Base-by-base conservation (phyloP, 352 stramenopile species). In the Globisporangium carolinianum region DNA sequence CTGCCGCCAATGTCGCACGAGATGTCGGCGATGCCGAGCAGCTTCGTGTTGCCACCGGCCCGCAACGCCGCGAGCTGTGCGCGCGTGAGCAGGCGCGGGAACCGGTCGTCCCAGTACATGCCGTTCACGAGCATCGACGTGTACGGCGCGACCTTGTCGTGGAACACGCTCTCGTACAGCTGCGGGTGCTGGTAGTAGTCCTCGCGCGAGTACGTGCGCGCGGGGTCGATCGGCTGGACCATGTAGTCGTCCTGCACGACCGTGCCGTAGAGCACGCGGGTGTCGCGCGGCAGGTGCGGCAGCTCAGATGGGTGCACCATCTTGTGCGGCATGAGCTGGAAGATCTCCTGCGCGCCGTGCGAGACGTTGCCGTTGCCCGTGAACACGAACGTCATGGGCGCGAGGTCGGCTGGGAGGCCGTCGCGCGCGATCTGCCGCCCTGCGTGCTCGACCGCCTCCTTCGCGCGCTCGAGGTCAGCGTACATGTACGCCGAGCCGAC, bases 81-180 rank as follows among this genome's bases (percentile, higher is more conserved):
- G 47, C 94, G 91, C 8, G 91, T 97, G 47, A 98, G 69, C 24
- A 98, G 60, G n/a, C 94, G 75, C 35, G 96, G 95, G 69, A 94
- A 95, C 5, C 91, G 82, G 53, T 97, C 78, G 57, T 98, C 95
- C 96, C 96, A 98, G 73, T 98, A 98, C 69, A 97, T 97, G 65
- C 91, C 92, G 75, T 98, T 98, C 50, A 98, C 78, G 24, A 98
- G 67, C 63, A 98, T 94, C 41, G 91, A 97, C 54, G 83, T 76
- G 63, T 97, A 84, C 5, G 93, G 93, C 48, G 91, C 79, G 55
- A 98, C 72, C 17, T 76, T 84, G 60, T 96, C 69, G 55, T 97
- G 83, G 74, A 98, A 98, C 38, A 85, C 78, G 51, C 76, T 69
- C 53, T 95, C 82, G 72, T 98, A 98, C 39, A 86, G 58, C 46